Evolutionary conservation across 257 asterid genomes (phyloP), one percentile per base, ranked within the genome.

Genomic region (Hygrophila difformis): DNA sequence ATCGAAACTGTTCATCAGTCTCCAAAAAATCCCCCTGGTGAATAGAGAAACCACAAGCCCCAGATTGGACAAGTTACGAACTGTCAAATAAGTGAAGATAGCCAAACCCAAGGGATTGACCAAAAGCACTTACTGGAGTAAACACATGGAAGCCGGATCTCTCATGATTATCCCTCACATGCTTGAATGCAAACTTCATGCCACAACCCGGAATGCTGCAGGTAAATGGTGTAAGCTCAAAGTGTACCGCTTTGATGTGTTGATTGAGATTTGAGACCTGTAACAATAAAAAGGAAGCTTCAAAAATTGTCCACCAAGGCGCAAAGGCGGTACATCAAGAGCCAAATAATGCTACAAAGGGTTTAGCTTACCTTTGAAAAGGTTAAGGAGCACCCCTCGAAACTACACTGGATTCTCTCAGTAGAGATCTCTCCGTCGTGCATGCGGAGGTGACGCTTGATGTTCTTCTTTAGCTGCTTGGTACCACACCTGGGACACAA

Each of bases 81-180:
- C 6, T 33, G 16, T 22, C 13, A 17, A 26, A 1, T 0, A 42
- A n/a, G n/a, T n/a, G n/a, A n/a, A n/a, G n/a, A n/a, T n/a, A n/a
- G 11, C 0, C 4, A 18, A 51, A 12, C 31, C 8, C 4, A 4
- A 26, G 13, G 35, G 13, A 12, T 20, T 20, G 21, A 11, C 6
- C 14, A 21, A 37, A 15, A 37, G 12, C 5, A 0, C 93, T 75
- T 70, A 85, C 98, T 0, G 50, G 65, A 8, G 78, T 73, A 59
- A 63, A 79, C 19, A 65, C 53, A 59, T 89, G 98, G 71, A 70
- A 53, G 17, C 84, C 87, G 1, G 96, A 75, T 47, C 62, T 70
- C 60, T 89, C 98, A 34, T 89, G 98, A 8, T 69, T 78, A 69
- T 89, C 84, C 67, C 96, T 71, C 46, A 82, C 98, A 2, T 89